Evolutionary conservation across 2,329 filamentous ascomycete genomes (phyloP), one percentile per base, ranked within the genome.

Genomic region (Xenoacremonium recifei): DNA sequence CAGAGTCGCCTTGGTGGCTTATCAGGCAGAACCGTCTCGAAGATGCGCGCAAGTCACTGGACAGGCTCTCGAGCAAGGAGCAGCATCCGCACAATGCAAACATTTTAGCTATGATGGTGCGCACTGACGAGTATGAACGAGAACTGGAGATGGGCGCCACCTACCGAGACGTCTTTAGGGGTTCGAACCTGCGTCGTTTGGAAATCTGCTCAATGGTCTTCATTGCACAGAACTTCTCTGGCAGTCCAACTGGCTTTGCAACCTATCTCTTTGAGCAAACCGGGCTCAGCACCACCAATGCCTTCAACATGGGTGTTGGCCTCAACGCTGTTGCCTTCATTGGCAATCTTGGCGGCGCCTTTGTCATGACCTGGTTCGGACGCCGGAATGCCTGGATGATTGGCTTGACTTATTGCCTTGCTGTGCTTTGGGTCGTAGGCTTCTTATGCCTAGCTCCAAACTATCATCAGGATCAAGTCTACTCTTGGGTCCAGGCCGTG

Each of bases 181-280:
- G 68, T 21, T 50, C 60, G 34, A 68, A 75, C 44, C 59, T 66
- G 2, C 64, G 69, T 20, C 61, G 70, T 3, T 70, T 68, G 4
- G 67, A 70, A 39, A 66, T 72, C 36, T 65, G 63, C 4, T 64
- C 63, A 40, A 53, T 73, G 61, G 70, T 60, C 1, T 71, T 62
- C 54, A 57, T 63, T 6, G 60, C 62, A 15, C 66, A 69, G 53
- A 61, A 58, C 2, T 43, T 66, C 2, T 66, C 59, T 40, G 67
- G 67, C 4, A 55, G 54, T n/a, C 59, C 71, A 51, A 79, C 76
- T 57, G 78, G 77, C 51, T 81, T 78, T 60, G 79, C 77, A 17
- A 80, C 77, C 5, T 65, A 67, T 44, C 71, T 71, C 44, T 70
- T 66, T 45, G 55, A 64, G 32, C 66, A 65, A 44, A 67, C 64